Evolutionary conservation across 176 grass and related monocot species (phyloP), one percentile per base, ranked within the genome.

Genomic region (Eremochloa ophiuroides): DNA sequence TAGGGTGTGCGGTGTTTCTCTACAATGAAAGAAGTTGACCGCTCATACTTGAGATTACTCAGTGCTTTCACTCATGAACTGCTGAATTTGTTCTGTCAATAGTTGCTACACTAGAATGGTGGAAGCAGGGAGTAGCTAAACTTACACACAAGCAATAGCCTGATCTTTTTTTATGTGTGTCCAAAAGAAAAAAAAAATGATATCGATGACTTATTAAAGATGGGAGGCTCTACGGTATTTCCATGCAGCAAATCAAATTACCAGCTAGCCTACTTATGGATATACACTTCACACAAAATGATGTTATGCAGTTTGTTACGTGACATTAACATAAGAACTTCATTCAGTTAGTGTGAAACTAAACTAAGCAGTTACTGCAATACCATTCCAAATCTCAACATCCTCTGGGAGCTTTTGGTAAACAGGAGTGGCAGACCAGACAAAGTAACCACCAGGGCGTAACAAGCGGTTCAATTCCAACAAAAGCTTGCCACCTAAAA

Each of bases 381-480:
- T 99, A 99, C 97, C 97, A 74, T 88, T 79, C 97, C 93, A 99
- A 76, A 99, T 99, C 74, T 84, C 91, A 38, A 88, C 89, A 85
- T 99, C 93, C 88, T 99, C 97, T 31, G 97, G 69, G 37, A 91
- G 88, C 50, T 88, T 91, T 66, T 89, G 93, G 82, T 99, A 99
- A 80, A 99, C 92, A 80, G 97, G 97, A 70, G 97, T 99, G 58
- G 93, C 97, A 75, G 93, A 99, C 97, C 97, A 96, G 33, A 99
- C 77, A 15, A 99, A 99, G 83, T 99, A 96, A 83, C 97, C 97
- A 87, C 97, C 93, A 74, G 93, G 93, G 26, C 97, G 91, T 82
- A 99, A 51, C 71, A 99, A 74, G 59, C 97, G 88, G 63, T 99
- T 96, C 69, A 99, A 73, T 87, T 99, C 97, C 89, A 99, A 74